Percentiles rank a stretch among this genome's conserved stretches.
Conservation (phyloP, 2,329 filamentous ascomycete genomes). For the Tympanopsis confertula region DNA sequence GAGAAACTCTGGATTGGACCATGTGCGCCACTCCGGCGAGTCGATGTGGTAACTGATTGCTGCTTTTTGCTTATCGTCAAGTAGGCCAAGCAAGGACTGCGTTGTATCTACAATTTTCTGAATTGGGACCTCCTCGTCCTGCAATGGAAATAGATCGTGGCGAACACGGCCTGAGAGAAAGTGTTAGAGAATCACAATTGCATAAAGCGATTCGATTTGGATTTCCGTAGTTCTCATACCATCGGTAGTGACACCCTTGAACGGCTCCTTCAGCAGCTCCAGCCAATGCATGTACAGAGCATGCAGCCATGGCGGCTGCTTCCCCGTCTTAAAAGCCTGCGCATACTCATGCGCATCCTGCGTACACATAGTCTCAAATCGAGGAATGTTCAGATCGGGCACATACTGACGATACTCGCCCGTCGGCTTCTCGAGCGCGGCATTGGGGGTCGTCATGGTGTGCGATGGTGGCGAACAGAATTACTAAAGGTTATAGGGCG, state of each 20-base stretch:
- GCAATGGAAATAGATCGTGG: constrained; percentile 40
- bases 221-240: constrained; percentile 26
- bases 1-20: constrained; percentile 64
- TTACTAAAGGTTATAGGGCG: no score
- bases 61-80: constrained; percentile 35
- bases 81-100: constrained; percentile 27
- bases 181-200: constrained; percentile 3
- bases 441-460: neutral
- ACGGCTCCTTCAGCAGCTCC: constrained; percentile 51
- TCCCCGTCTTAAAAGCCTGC: constrained; percentile 42
- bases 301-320: constrained; percentile 56
- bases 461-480: neutral
- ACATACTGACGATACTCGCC: constrained; percentile 43
- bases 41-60: constrained; percentile 49
- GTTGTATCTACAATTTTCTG: constrained; percentile 39
- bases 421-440: neutral
- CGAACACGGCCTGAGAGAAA: constrained; percentile 30
- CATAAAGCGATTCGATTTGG: constrained; percentile 6
- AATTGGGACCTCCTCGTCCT: constrained; percentile 54
- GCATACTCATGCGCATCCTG: constrained; percentile 55
- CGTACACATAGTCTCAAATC: constrained; percentile 50
- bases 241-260: constrained; percentile 58
- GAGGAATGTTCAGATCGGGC: constrained; percentile 46
- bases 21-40: constrained; percentile 60
- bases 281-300: constrained; percentile 47